Evolutionary conservation across 1,284 basidiomycete species (phyloP).

Genomic region (Ustilago trichophora): DNA sequence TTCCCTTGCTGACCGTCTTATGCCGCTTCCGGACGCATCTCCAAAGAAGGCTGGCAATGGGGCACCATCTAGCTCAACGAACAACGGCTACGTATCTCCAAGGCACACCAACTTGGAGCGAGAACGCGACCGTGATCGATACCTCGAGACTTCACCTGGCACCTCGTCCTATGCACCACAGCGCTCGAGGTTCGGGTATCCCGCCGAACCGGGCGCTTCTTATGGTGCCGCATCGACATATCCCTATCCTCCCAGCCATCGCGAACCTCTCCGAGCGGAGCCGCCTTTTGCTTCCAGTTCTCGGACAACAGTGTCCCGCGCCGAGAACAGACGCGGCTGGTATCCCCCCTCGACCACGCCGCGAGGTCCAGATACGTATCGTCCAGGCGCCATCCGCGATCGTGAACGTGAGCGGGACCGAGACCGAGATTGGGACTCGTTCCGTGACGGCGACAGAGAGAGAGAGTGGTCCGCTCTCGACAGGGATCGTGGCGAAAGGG

Average conservation of each 20-base stretch:
- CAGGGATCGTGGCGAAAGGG: slow-evolving; percentile 34
- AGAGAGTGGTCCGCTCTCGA: slow-evolving; percentile 32
- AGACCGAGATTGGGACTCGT: slow-evolving; percentile 39
- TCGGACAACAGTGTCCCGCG: slow-evolving; percentile 21
- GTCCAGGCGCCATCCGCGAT: slow-evolving; percentile 33
- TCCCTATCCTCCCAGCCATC: slow-evolving; percentile 23
- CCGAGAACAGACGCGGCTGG: slow-evolving; percentile 26
- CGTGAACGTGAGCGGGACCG: slow-evolving; percentile 38
- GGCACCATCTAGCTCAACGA: slow-evolving; percentile 13
- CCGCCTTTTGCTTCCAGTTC: slow-evolving; percentile 17
- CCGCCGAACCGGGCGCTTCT: slow-evolving; percentile 14
- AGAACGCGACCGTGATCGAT: slow-evolving; percentile 37
- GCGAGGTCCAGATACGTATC: slow-evolving; percentile 36
- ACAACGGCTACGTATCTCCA: slow-evolving; percentile 24
- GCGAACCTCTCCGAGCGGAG: slow-evolving; percentile 24
- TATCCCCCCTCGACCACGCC: slow-evolving; percentile 19
- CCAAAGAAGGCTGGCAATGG: slow-evolving; percentile 6
- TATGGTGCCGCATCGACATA: slow-evolving; percentile 28
- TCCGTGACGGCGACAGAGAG: slow-evolving; percentile 41
- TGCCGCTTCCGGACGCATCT: slow-evolving; percentile 19
- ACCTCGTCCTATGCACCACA: slow-evolving; percentile 24
- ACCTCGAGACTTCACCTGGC: slow-evolving; percentile 32
- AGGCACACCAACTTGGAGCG: slow-evolving; percentile 21
- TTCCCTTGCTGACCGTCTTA: slow-evolving; percentile 36
- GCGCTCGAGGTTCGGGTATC: slow-evolving; percentile 24